Evolutionary conservation across 345 rosid genomes (phyloP).

Genomic region (Murraya koenigii): DNA sequence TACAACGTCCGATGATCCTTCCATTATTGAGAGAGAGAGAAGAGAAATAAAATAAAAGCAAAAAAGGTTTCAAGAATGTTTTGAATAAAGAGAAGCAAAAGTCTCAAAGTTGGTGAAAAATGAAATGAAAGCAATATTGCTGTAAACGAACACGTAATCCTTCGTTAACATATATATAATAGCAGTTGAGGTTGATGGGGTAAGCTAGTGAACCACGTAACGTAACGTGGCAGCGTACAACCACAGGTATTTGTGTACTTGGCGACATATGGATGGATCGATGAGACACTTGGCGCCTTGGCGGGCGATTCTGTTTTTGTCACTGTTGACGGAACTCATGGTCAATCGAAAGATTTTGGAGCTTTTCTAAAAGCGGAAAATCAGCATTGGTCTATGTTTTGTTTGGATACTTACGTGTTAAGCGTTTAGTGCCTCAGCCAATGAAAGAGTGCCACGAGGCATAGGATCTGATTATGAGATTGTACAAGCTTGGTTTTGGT

Average conservation of each 20-base stretch:
- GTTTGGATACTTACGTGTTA: neutral
- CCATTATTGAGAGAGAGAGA: neutral
- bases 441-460: neutral
- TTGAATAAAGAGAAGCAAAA: neutral
- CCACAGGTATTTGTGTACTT: neutral
- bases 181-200: neutral
- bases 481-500: neutral
- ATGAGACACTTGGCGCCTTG: conserved; percentile 14
- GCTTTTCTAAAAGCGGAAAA: neutral
- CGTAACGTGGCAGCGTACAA: conserved; percentile 9
- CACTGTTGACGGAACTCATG: neutral
- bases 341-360: neutral
- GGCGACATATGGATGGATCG: neutral
- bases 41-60: neutral
- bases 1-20: neutral
- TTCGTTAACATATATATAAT: neutral
- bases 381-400: neutral
- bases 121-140: too few species aligned
- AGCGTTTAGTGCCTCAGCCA: neutral
- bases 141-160: too few species aligned
- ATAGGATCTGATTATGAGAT: neutral
- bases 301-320: neutral
- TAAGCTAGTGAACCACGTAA: conserved; percentile 13
- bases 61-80: neutral
- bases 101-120: neutral